phyloP scores from a whole-genome alignment of 2,329 filamentous ascomycete species.

The Aspergillus neoniger region DNA sequence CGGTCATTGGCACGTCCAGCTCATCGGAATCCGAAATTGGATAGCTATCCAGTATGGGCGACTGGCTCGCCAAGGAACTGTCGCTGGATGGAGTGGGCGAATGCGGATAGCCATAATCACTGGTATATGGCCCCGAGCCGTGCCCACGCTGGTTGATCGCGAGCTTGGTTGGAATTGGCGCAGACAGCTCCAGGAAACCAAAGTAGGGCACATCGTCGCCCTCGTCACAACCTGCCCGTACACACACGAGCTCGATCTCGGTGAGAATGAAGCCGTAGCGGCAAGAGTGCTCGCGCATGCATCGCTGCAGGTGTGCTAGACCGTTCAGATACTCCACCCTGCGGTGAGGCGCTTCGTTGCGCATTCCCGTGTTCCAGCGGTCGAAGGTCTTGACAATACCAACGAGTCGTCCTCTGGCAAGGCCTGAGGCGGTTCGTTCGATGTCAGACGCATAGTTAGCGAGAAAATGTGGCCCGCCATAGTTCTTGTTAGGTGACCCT shows the following conservation, averaged over 20 bases:
- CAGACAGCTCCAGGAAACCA: constrained; percentile 77
- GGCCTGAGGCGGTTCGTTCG: constrained; percentile 50
- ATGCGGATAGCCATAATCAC: constrained; percentile 23
- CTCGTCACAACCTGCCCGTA: constrained; percentile 72
- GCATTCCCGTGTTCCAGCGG: constrained; percentile 94
- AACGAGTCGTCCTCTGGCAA: constrained; percentile 65
- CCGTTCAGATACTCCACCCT: constrained; percentile 87
- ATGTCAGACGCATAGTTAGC: constrained; percentile 56
- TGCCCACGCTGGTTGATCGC: constrained; percentile 25
- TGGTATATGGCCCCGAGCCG: not conserved
- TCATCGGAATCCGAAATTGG: constrained; percentile 11
- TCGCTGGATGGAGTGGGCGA: constrained; percentile 36
- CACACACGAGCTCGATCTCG: constrained; percentile 90
- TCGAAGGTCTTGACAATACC: constrained; percentile 91
- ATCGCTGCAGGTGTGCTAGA: constrained; percentile 80
- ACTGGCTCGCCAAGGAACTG: constrained; percentile 26
- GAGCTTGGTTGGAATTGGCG: constrained; percentile 57
- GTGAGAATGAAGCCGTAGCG: constrained; percentile 96
- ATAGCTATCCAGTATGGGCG: constrained; percentile 16
- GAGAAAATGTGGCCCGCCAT: constrained; percentile 54
- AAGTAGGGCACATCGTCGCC: constrained; percentile 70
- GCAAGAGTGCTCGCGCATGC: constrained; percentile 90
- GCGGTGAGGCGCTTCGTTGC: constrained; percentile 78
- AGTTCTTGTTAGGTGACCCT: constrained; percentile 39
- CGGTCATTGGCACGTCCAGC: constrained; percentile 52